phyloP scores from a whole-genome alignment of 2,329 filamentous ascomycete species.

The Trichocomaceae sp. region DNA sequence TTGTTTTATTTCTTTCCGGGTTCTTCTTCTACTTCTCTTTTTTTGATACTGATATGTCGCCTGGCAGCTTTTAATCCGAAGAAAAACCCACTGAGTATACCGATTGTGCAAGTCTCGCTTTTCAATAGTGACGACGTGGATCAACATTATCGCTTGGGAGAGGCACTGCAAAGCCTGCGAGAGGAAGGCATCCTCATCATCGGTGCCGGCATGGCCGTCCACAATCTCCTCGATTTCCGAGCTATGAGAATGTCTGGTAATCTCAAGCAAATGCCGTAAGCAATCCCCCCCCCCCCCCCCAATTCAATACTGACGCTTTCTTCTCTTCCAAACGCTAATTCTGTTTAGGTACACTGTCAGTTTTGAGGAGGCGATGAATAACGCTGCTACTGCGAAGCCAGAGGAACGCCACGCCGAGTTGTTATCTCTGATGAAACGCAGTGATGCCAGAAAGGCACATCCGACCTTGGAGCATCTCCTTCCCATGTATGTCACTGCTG shows the following conservation, averaged over 20 bases:
- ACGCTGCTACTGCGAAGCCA: conserved; percentile 50
- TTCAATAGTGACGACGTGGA: conserved; percentile 59
- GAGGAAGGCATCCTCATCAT: conserved; percentile 63
- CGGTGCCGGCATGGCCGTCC: conserved; percentile 67
- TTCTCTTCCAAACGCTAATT: conserved; percentile 11
- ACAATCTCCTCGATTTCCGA: conserved; percentile 56
- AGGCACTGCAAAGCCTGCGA: conserved; percentile 58
- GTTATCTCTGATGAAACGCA: conserved; percentile 41
- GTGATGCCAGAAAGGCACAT: conserved; percentile 55
- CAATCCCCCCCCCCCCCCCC: no score
- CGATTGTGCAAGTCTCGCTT: conserved; percentile 66
- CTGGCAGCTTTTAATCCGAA: conserved; percentile 53
- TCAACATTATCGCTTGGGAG: conserved; percentile 61
- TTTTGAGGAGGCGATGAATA: conserved; percentile 63
- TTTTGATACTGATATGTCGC: not conserved
- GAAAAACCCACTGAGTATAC: conserved; percentile 56
- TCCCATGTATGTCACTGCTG: conserved; percentile 53
- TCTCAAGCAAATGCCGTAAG: conserved; percentile 9
- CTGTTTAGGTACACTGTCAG: conserved; percentile 48
- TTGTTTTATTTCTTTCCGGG: no score
- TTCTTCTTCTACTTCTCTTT: conserved; percentile 9
- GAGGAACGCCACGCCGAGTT: conserved; percentile 40
- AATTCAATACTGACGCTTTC: not conserved
- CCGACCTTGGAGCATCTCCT: conserved; percentile 59
- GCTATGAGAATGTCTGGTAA: not conserved